Conservation (phyloP, 2,329 filamentous ascomycete species). For the Trichoderma koningiopsis region DNA sequence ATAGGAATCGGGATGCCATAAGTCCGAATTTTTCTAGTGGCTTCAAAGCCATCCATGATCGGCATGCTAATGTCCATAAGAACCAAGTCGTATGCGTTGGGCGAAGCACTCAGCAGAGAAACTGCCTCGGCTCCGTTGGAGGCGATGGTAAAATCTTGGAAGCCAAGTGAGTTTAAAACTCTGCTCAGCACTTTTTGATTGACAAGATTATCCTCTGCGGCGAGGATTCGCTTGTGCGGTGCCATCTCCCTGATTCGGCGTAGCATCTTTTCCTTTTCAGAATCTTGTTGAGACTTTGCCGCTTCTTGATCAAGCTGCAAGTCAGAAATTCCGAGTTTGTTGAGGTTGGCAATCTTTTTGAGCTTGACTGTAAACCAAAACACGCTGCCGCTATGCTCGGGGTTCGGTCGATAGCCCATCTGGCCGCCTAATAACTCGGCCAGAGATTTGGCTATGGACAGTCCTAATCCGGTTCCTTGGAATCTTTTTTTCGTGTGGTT, state of each 20-base stretch:
- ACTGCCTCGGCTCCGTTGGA: conserved; percentile 30
- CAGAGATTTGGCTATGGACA: conserved; percentile 60
- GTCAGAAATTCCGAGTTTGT: conserved; percentile 35
- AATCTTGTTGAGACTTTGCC: conserved; percentile 32
- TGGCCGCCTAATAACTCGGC: conserved; percentile 59
- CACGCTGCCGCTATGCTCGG: conserved; percentile 49
- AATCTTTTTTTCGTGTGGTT: conserved; percentile 55
- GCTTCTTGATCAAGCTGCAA: conserved; percentile 26
- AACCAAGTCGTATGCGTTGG: conserved; percentile 36
- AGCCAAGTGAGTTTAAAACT: conserved; percentile 44
- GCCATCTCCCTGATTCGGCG: conserved; percentile 42
- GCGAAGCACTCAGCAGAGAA: conserved; percentile 37
- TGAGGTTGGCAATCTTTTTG: conserved; percentile 38
- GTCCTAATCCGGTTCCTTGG: conserved; percentile 58
- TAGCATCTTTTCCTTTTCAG: conserved; percentile 29
- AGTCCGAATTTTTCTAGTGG: conserved; percentile 42
- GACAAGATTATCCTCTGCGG: conserved; percentile 48
- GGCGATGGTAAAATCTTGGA: conserved; percentile 37
- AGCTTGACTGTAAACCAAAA: conserved; percentile 55
- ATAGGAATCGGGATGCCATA: conserved; percentile 56
- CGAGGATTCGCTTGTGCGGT: conserved; percentile 43
- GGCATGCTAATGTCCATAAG: conserved; percentile 57
- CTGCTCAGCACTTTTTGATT: conserved; percentile 46
- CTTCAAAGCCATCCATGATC: conserved; percentile 52
- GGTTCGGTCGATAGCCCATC: conserved; percentile 46